Conservation (phyloP, 2,329 filamentous ascomycete genomes). For the Alternaria dauci region DNA sequence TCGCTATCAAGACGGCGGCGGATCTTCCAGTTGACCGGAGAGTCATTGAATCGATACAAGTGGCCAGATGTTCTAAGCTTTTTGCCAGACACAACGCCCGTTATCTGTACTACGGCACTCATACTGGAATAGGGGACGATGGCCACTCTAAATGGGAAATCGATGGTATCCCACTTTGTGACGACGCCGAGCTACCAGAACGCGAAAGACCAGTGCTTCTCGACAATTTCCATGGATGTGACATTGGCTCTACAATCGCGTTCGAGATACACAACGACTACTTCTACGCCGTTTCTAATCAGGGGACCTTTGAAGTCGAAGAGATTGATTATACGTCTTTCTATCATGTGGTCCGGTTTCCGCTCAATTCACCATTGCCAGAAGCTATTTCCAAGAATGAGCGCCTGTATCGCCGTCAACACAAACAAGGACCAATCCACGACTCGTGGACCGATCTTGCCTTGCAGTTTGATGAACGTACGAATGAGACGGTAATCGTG, state of each 20-base stretch:
- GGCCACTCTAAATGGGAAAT: slow-evolving; percentile 71
- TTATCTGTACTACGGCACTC: slow-evolving; percentile 73
- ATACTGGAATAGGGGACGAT: slow-evolving; percentile 62
- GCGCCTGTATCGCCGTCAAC: slow-evolving; percentile 70
- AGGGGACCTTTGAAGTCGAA: slow-evolving; percentile 67
- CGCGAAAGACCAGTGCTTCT: slow-evolving; percentile 60
- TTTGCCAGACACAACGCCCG: slow-evolving; percentile 71
- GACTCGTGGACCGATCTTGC: slow-evolving; percentile 76
- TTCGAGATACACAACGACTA: slow-evolving; percentile 73
- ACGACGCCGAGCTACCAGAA: slow-evolving; percentile 55
- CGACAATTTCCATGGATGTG: slow-evolving; percentile 67
- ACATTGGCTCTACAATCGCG: slow-evolving; percentile 72
- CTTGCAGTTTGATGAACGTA: slow-evolving; percentile 67
- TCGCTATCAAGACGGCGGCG: slow-evolving; percentile 37
- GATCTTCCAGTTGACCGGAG: slow-evolving; percentile 33
- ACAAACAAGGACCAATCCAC: slow-evolving; percentile 75
- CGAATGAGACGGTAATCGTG: slow-evolving; percentile 66
- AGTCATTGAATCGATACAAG: slow-evolving; percentile 46
- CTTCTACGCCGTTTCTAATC: slow-evolving; percentile 76
- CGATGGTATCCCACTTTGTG: slow-evolving; percentile 50
- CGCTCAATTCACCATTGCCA: slow-evolving; percentile 58
- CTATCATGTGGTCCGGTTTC: slow-evolving; percentile 73
- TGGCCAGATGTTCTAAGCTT: slow-evolving; percentile 59
- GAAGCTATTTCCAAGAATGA: slow-evolving; percentile 55
- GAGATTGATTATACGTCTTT: slow-evolving; percentile 73